A percentile compares a stretch with the other conserved stretches of the same genome.
phyloP scores from a whole-genome alignment of 345 rosid genomes.

The Gynandropsis gynandra region DNA sequence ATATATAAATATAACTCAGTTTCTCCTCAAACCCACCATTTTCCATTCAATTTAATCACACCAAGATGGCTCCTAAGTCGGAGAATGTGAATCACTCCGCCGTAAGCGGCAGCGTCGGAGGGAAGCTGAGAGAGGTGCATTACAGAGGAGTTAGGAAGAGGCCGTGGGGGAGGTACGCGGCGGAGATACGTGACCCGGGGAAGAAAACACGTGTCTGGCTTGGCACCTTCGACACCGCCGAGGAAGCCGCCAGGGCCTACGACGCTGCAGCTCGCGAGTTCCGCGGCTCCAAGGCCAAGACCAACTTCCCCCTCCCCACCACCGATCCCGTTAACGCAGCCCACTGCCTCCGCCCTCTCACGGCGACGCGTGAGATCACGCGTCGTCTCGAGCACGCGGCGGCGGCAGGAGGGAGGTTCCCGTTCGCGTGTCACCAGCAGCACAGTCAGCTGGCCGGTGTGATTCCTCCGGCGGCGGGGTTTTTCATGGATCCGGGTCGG shows the following conservation, averaged over 20 bases:
- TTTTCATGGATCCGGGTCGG: background rate
- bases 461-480: constrained; percentile 24
- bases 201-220: constrained; percentile 62
- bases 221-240: constrained; percentile 54
- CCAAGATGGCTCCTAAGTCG: constrained; percentile 4
- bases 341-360: constrained; percentile 29
- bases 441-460: constrained; percentile 32
- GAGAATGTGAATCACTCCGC: background rate
- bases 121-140: constrained; percentile 30
- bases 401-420: background rate
- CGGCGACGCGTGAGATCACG: constrained; percentile 12
- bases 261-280: constrained; percentile 49
- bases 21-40: too few relatives aligned
- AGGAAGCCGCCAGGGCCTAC: constrained; percentile 57
- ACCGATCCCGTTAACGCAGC: constrained; percentile 25
- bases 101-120: background rate
- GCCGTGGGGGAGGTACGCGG: constrained; percentile 70
- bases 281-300: constrained; percentile 54
- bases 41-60: too few relatives aligned
- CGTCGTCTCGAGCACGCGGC: too few relatives aligned
- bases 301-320: constrained; percentile 39
- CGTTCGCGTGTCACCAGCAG: background rate
- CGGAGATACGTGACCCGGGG: constrained; percentile 59
- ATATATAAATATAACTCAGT: too few relatives aligned
- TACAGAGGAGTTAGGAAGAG: constrained; percentile 59